Evolutionary conservation across 208 protist species (phyloP).

Genomic region (Lotmaria passim): DNA sequence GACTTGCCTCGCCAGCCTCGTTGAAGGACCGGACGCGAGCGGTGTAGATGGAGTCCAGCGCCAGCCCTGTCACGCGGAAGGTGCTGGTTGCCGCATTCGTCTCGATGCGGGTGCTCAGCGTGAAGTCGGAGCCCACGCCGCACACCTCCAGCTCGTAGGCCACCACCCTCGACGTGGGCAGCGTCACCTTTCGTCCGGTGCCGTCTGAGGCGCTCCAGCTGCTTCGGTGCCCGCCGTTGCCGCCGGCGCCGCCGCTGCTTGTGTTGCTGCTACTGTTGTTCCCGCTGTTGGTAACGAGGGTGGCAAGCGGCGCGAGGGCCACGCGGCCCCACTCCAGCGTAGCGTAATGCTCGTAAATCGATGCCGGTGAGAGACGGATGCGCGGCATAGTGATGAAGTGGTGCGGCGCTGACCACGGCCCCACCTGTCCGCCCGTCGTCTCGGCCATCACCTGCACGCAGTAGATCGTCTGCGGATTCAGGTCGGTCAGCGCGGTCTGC

Average conservation of each 20-base stretch:
- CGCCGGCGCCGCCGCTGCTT: background rate
- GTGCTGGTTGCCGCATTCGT: slow-evolving; percentile 12
- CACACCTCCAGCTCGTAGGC: slow-evolving; percentile 70
- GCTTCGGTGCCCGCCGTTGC: background rate
- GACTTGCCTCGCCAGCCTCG: slow-evolving; percentile 45
- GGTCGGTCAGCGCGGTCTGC: slow-evolving; percentile 10
- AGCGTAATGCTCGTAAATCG: slow-evolving; percentile 81
- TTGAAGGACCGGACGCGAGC: slow-evolving; percentile 71
- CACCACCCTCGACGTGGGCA: slow-evolving; percentile 45
- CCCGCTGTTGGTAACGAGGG: slow-evolving; percentile 6
- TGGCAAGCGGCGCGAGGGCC: slow-evolving; percentile 24
- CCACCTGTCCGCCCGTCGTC: slow-evolving; percentile 78
- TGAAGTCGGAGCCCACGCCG: slow-evolving; percentile 38
- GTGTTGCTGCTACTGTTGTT: slow-evolving; percentile 7
- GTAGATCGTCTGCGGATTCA: slow-evolving; percentile 61
- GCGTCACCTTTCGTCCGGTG: slow-evolving; percentile 17
- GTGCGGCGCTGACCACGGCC: slow-evolving; percentile 71
- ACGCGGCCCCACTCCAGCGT: slow-evolving; percentile 64
- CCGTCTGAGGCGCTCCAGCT: background rate
- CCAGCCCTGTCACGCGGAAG: slow-evolving; percentile 59
- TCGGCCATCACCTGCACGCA: slow-evolving; percentile 82
- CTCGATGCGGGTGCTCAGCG: slow-evolving; percentile 31
- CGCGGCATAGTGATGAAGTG: slow-evolving; percentile 79
- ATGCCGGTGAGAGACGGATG: slow-evolving; percentile 43
- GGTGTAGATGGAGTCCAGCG: slow-evolving; percentile 65